Evolutionary conservation across 2,329 filamentous ascomycete species (phyloP), one percentile per base, ranked within the genome.

Genomic region (Hypoxylon sp.): DNA sequence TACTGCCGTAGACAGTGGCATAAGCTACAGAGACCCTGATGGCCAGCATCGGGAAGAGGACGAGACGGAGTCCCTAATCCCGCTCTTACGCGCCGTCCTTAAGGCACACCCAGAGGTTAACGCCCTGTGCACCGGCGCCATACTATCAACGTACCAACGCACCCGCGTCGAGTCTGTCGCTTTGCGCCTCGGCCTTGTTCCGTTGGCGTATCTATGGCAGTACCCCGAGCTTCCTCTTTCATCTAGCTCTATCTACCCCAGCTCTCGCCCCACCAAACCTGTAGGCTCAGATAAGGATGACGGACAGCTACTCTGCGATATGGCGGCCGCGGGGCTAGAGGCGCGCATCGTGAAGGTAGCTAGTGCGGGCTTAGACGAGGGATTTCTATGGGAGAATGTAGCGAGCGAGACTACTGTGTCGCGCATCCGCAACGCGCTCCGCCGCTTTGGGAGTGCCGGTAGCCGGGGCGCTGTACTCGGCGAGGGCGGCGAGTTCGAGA

Each of bases 401-500:
- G 89, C 92, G 2, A 87, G 87, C 74, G 75, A 80, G 3, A 77
- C 76, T 24, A 86, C 85, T 5, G 83, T 85, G 47, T 76, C 76
- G 42, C 81, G 83, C 58, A 77, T 90, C 48, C 82, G 83, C 74
- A 81, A 78, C 44, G 84, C 89, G 0, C 85, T 93, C 77, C 82
- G 83, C 54, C 86, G 88, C 69, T 97, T 97, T 80, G 91, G 92
- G 48, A 81, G 86, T 68, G 83, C 82, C 75, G 83, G 87, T 67
- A 58, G 58, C 39, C 82, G 85, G 70, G 94, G 92, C 0, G 92
- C 92, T 8, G 88, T 94, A 9, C 81, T 98, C 17, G 96, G 96
- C 0, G 96, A 98, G 79, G 96, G 96, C 5, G 96, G 96, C 3
- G 96, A 98, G 83, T 98, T 97, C 80, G 96, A 98, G 85, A 98